Evolutionary conservation across 1,284 basidiomycete species (phyloP), one percentile per base, ranked within the genome.

Genomic region (Ustilago trichophora): DNA sequence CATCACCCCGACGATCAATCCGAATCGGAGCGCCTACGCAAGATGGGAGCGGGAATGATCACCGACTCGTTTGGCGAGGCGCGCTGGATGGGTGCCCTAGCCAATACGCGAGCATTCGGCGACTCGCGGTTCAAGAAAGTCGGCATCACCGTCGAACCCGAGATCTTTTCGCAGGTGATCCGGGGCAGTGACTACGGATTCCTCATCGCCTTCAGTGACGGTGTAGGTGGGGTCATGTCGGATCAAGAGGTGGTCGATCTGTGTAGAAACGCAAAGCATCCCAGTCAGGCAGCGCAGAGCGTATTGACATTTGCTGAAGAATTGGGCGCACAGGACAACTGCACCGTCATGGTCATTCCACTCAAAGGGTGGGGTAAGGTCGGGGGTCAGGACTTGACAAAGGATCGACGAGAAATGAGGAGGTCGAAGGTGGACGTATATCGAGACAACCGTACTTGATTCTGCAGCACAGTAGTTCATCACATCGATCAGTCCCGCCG

Each of bases 61-160:
- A 91, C 92, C 5, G 95, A 98, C 81, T 93, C 91, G 4, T 98
- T 93, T 77, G 95, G 96, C 27, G 95, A 98, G 84, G 88, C 89
- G 35, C 85, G 93, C 35, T 98, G 93, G 93, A 97, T 97, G 90
- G 95, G 95, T 8, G 91, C 89, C 1, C 84, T 98, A 18, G 92
- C 90, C 37, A 98, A 98, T 75, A 98, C 96, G 9, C 85, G 95
- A 80, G 90, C 91, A 87, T 86, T 98, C 48, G 95, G 95, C 26
- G 96, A 98, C 78, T 86, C 92, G 27, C 87, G 88, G 62, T 98
- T 88, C 85, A 98, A 97, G 81, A 87, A 71, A 35, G 70, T 70
- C 5, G 75, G 75, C 37, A 71, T 98, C 5, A 98, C 95, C 1
- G 90, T 91, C 25, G 95, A 98, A 82, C 95, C 96, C 4, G 92